phyloP scores from a whole-genome alignment of 2,329 filamentous ascomycete genomes.

The Alternaria sp. region DNA sequence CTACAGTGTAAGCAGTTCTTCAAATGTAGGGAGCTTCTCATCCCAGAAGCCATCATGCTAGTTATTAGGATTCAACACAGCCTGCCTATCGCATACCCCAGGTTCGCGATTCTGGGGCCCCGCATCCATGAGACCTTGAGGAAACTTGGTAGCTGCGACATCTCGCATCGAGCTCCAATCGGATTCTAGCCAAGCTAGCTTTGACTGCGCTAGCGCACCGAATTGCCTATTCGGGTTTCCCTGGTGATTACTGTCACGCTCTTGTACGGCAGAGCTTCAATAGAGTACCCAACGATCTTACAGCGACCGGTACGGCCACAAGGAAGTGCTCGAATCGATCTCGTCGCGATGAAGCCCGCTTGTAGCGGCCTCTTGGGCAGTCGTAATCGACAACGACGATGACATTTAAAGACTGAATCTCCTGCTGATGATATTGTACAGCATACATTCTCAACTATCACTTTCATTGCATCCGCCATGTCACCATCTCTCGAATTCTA shows the following conservation, averaged over 20 bases:
- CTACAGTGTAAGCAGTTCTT: not conserved
- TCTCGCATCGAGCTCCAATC: slow-evolving; percentile 18
- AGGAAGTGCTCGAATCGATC: not conserved
- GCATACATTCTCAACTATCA: not conserved
- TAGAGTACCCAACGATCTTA: not conserved
- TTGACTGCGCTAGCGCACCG: not conserved
- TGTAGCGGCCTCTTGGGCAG: not conserved
- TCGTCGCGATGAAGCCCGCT: not conserved
- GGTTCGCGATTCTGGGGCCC: not conserved
- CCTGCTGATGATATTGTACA: not conserved
- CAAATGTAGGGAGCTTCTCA: not conserved
- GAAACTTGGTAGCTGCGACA: not conserved
- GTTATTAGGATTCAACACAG: not conserved
- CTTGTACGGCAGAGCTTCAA: not conserved
- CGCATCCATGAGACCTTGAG: not conserved
- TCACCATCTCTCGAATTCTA: slow-evolving; percentile 21
- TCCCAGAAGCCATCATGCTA: not conserved
- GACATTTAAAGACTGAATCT: not conserved
- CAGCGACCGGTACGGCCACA: not conserved
- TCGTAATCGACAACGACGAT: not conserved
- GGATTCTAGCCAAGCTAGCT: not conserved
- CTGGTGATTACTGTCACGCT: not conserved
- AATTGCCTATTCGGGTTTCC: not conserved
- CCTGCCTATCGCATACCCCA: not conserved
- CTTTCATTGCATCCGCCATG: slow-evolving; percentile 4